These are phyloP conservation scores for Baudoinia panamericana DNA, from an alignment of 495 filamentous ascomycete species.

Conservation along the genomic window DNA sequence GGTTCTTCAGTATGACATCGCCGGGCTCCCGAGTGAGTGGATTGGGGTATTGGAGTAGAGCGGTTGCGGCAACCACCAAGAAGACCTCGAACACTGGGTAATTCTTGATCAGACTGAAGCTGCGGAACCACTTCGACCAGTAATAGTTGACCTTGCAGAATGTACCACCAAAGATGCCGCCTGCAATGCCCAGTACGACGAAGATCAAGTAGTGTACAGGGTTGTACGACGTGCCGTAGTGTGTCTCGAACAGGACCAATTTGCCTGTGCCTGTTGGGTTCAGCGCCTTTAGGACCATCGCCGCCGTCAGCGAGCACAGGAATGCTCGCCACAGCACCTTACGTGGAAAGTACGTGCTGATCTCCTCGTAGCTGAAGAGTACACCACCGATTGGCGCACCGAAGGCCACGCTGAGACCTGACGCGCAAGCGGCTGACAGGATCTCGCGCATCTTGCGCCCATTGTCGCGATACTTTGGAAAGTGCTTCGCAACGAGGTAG, in stretches of 20 bases:
- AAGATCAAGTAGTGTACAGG: constrained; percentile 43
- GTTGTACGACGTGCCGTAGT: constrained; percentile 41
- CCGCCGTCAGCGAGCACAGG: constrained; percentile 42
- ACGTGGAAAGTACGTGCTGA: constrained; percentile 42
- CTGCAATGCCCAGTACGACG: constrained; percentile 40
- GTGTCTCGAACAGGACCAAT: constrained; percentile 46
- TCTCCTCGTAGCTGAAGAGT: constrained; percentile 43
- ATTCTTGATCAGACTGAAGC: constrained; percentile 38
- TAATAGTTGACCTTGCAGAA: constrained; percentile 45
- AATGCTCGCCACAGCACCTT: constrained; percentile 46
- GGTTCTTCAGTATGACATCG: constrained; percentile 41
- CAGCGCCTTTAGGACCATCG: constrained; percentile 41
- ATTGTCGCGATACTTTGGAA: constrained; percentile 43
- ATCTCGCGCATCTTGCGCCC: constrained; percentile 41
- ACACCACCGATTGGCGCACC: constrained; percentile 48
- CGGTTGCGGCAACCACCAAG: constrained; percentile 39
- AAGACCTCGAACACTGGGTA: constrained; percentile 40
- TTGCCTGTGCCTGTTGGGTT: constrained; percentile 47
- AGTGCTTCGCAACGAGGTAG: constrained; percentile 38
- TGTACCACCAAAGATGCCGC: constrained; percentile 42
- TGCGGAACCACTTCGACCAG: constrained; percentile 43
- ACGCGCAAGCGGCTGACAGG: constrained; percentile 41
- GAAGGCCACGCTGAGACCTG: constrained; percentile 45
- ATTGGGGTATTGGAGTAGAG: constrained; percentile 43
- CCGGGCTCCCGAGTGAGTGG: constrained; percentile 39